A percentile compares a stretch with the other conserved stretches of the same genome.
These are phyloP conservation scores for Zygosaccharomyces pseudobailii DNA, from an alignment of 1,139 yeast species.

Conservation along the genomic window DNA sequence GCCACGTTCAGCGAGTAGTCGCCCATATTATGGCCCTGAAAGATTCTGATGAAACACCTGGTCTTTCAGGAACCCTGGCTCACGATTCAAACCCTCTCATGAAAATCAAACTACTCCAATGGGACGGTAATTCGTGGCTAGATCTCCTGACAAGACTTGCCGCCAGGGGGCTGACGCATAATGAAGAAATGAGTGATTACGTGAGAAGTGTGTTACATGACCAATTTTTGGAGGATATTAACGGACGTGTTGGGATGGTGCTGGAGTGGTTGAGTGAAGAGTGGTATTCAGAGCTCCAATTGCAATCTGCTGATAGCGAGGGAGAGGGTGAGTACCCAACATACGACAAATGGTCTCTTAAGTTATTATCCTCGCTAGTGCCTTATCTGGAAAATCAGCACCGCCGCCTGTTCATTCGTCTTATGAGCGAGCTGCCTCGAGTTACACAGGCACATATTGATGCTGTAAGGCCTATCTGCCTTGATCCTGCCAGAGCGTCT, in stretches of 20 bases:
- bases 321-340: conserved; percentile 41
- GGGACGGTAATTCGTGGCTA: conserved; percentile 59
- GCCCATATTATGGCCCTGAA: conserved; percentile 21
- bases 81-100: conserved; percentile 30
- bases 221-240: conserved; percentile 70
- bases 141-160: conserved; percentile 70
- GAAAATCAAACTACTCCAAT: conserved; percentile 25
- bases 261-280: conserved; percentile 95
- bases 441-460: conserved; percentile 56
- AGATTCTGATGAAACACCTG: conserved; percentile 20
- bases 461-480: conserved; percentile 67
- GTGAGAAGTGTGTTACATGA: conserved; percentile 68
- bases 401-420: conserved; percentile 71
- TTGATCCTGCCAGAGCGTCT: conserved; percentile 77
- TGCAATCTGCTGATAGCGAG: conserved; percentile 18
- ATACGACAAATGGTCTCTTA: conserved; percentile 65
- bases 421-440: conserved; percentile 81
- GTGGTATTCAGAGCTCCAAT: conserved; percentile 64
- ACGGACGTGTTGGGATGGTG: conserved; percentile 66
- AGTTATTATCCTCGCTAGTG: conserved; percentile 70
- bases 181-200: conserved; percentile 45
- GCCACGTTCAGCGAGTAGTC: conserved; percentile 25
- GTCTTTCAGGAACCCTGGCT: conserved; percentile 22
- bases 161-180: conserved; percentile 61
- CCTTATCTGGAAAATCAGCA: conserved; percentile 81